Conservation (phyloP, 2,329 filamentous ascomycete species). For the Aspergillus proliferans region DNA sequence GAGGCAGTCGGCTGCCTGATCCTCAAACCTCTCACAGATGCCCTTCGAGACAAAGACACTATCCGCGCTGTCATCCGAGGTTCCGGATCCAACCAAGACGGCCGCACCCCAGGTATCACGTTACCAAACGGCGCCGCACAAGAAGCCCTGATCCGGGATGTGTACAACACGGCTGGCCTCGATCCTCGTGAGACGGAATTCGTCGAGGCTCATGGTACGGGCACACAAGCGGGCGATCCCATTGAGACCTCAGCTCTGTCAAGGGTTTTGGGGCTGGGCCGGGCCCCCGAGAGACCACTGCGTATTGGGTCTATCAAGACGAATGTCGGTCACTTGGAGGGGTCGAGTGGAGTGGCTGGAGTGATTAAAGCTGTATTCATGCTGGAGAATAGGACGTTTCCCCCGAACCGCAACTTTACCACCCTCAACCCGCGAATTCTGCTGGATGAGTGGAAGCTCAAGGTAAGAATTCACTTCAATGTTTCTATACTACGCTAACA, state of each 20-base stretch:
- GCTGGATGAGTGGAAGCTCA: slow-evolving; percentile 30
- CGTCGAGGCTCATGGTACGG: slow-evolving; percentile 29
- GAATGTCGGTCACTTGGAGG: slow-evolving; percentile 21
- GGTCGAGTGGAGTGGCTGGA: slow-evolving; percentile 11
- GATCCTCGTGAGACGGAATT: slow-evolving; percentile 16
- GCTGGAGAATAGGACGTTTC: slow-evolving; percentile 40
- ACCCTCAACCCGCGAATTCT: slow-evolving; percentile 33
- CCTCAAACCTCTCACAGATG: slow-evolving; percentile 38
- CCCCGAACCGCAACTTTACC: slow-evolving; percentile 40
- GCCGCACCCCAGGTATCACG: slow-evolving; percentile 41
- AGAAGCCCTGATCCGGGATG: slow-evolving; percentile 25
- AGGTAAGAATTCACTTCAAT: not conserved
- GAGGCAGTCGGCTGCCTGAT: slow-evolving; percentile 40
- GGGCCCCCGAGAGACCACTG: slow-evolving; percentile 12
- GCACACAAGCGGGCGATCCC: slow-evolving; percentile 29
- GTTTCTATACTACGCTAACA: not conserved
- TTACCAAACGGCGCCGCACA: slow-evolving; percentile 36
- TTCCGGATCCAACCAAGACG: slow-evolving; percentile 41
- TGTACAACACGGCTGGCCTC: slow-evolving; percentile 26
- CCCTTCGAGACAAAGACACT: slow-evolving; percentile 36
- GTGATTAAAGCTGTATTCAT: slow-evolving; percentile 39
- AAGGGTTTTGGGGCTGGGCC: slow-evolving; percentile 16
- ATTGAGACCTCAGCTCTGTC: slow-evolving; percentile 26
- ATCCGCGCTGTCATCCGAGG: slow-evolving; percentile 40
- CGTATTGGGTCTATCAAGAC: slow-evolving; percentile 17